phyloP scores from a whole-genome alignment of 192 early-diverging fungal genomes.

The Entomortierella chlamydospora region DNA sequence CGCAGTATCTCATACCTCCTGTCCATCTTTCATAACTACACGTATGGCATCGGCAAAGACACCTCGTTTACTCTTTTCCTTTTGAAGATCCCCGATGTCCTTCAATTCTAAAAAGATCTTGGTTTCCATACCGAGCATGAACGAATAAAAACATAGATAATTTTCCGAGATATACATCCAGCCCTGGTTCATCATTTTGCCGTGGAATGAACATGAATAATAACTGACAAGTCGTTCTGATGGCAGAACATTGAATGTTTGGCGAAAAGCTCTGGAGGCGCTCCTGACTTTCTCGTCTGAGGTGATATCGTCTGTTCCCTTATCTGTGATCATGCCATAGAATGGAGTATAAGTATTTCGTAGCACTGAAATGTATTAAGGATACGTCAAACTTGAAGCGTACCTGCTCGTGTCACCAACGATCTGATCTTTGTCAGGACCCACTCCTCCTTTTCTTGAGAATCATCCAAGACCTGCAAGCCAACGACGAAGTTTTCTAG shows the following conservation, averaged over 20 bases:
- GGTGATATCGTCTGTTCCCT: constrained; percentile 82
- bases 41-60: constrained; percentile 90
- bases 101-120: constrained; percentile 92
- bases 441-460: constrained; percentile 85
- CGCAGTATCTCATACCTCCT: constrained; percentile 64
- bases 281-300: constrained; percentile 88
- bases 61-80: constrained; percentile 92
- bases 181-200: constrained; percentile 88
- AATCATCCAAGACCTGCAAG: constrained; percentile 78
- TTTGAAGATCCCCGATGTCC: constrained; percentile 88
- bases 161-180: constrained; percentile 98
- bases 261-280: constrained; percentile 88
- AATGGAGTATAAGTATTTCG: too few relatives aligned
- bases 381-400: neutral
- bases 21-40: constrained; percentile 83
- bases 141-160: constrained; percentile 95
- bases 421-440: constrained; percentile 92
- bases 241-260: constrained; percentile 84
- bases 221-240: constrained; percentile 93
- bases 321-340: constrained; percentile 69
- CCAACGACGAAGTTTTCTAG: constrained; percentile 82
- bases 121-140: constrained; percentile 92
- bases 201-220: constrained; percentile 92
- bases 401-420: constrained; percentile 83
- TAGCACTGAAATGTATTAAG: neutral